These are phyloP conservation scores for Candida morakotiae DNA, from an alignment of 805 yeast genomes.

Conservation along the genomic window DNA sequence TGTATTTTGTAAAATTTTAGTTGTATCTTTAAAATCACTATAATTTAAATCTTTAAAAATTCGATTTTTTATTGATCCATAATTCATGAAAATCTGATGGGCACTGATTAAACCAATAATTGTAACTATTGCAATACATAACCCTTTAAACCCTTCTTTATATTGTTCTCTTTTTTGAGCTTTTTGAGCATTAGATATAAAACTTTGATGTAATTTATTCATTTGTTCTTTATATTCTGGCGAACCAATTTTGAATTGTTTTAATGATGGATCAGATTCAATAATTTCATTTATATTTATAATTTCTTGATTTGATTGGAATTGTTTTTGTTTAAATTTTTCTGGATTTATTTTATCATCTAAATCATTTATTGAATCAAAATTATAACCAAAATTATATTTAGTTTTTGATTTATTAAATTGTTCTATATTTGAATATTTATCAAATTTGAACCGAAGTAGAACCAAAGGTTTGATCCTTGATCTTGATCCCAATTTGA, in stretches of 20 bases:
- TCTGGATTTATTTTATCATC: slow-evolving; percentile 13
- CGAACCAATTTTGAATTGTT: slow-evolving; percentile 23
- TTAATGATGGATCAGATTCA: slow-evolving; percentile 29
- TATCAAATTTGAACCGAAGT: not conserved
- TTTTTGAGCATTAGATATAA: slow-evolving; percentile 20
- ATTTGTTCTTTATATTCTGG: slow-evolving; percentile 35
- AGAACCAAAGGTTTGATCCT: not conserved
- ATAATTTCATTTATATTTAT: slow-evolving; percentile 19
- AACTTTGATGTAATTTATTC: slow-evolving; percentile 23
- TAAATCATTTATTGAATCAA: slow-evolving; percentile 16
- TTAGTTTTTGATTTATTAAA: slow-evolving; percentile 33
- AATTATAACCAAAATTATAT: slow-evolving; percentile 23
- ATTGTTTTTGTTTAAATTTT: slow-evolving; percentile 4
- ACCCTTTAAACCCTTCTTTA: slow-evolving; percentile 42
- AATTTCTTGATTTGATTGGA: slow-evolving; percentile 12
- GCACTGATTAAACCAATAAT: slow-evolving; percentile 36
- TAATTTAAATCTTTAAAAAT: slow-evolving; percentile 29
- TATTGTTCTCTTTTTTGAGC: slow-evolving; percentile 31
- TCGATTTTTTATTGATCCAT: slow-evolving; percentile 33
- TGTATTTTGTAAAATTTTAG: slow-evolving; percentile 26
- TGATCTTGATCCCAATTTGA: too few relatives aligned
- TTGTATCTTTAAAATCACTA: slow-evolving; percentile 32
- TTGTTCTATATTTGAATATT: slow-evolving; percentile 26
- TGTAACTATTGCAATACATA: slow-evolving; percentile 37
- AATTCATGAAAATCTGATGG: slow-evolving; percentile 41